A percentile compares a stretch with the other conserved stretches of the same genome.
Conservation (phyloP, 306 rosid species). For the Inga oerstediana region DNA sequence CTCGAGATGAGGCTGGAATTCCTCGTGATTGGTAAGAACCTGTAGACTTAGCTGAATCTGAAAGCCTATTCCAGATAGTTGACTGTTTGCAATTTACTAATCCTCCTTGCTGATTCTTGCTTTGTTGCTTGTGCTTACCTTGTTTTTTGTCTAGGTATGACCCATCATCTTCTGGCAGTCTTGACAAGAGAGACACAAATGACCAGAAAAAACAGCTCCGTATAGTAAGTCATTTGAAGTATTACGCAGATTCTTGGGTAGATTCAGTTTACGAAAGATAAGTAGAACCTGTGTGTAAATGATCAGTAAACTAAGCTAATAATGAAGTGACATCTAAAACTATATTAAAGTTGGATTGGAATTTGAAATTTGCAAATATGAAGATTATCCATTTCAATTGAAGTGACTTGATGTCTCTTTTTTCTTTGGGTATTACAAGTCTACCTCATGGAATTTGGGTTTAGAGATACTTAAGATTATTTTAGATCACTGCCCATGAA, state of each 20-base stretch:
- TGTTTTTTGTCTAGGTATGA: slow-evolving; percentile 68
- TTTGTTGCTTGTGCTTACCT: slow-evolving; percentile 10
- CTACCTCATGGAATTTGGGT: neutral
- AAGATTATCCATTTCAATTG: neutral
- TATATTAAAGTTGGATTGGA: neutral
- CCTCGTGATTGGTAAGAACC: slow-evolving; percentile 88
- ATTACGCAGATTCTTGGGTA: neutral
- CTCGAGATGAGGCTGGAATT: slow-evolving; percentile 92
- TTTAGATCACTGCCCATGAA: neutral
- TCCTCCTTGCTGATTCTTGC: slow-evolving; percentile 1
- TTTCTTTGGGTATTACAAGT: neutral
- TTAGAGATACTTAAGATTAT: neutral
- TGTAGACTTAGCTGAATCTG: neutral
- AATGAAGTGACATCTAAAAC: neutral
- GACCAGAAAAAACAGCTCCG: slow-evolving; percentile 57
- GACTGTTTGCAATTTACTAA: neutral
- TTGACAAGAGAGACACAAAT: slow-evolving; percentile 40
- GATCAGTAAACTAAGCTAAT: neutral
- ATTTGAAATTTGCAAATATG: neutral
- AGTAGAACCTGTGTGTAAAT: neutral
- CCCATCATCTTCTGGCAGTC: slow-evolving; percentile 37
- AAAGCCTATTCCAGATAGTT: neutral
- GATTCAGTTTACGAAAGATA: neutral
- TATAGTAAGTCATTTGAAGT: slow-evolving; percentile 40
- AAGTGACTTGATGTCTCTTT: neutral